phyloP scores from a whole-genome alignment of 305 asterid genomes.

The Lippia alba region DNA sequence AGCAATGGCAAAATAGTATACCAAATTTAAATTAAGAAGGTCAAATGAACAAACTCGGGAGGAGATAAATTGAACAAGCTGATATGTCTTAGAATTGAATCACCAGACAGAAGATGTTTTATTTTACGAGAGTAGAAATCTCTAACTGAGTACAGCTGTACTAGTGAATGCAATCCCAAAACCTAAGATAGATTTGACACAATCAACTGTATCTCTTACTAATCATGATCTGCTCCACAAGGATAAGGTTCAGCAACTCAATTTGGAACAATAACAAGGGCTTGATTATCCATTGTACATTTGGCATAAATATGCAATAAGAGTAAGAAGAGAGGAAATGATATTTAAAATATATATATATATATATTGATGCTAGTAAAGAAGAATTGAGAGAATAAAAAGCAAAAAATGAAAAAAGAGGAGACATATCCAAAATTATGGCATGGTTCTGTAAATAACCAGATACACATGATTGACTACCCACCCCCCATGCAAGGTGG shows the following conservation, averaged over 20 bases:
- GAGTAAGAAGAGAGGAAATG: neutral
- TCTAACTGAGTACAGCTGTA: slow-evolving; percentile 2
- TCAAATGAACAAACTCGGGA: slow-evolving; percentile 6
- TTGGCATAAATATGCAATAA: neutral
- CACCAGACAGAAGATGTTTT: slow-evolving; percentile 26
- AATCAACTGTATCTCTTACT: slow-evolving; percentile 11
- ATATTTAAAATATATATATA: too few species aligned
- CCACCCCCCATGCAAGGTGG: neutral
- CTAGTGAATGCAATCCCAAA: slow-evolving; percentile 12
- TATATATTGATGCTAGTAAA: neutral
- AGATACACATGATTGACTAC: neutral
- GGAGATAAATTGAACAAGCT: slow-evolving; percentile 10
- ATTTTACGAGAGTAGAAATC: slow-evolving; percentile 13
- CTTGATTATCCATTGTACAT: neutral
- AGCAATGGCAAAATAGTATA: slow-evolving; percentile 19
- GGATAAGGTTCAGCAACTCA: neutral
- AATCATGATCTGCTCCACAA: slow-evolving; percentile 19
- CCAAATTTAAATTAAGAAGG: slow-evolving; percentile 5
- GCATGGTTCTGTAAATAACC: neutral
- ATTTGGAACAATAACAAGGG: slow-evolving; percentile 6
- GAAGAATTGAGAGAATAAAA: neutral
- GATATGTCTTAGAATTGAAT: slow-evolving; percentile 12
- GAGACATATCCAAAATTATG: neutral
- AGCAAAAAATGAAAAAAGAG: neutral
- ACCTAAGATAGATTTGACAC: slow-evolving; percentile 7